These are phyloP conservation scores for Lasiodiplodia sp. DNA, from an alignment of 2,329 filamentous ascomycete genomes.

Conservation along the genomic window DNA sequence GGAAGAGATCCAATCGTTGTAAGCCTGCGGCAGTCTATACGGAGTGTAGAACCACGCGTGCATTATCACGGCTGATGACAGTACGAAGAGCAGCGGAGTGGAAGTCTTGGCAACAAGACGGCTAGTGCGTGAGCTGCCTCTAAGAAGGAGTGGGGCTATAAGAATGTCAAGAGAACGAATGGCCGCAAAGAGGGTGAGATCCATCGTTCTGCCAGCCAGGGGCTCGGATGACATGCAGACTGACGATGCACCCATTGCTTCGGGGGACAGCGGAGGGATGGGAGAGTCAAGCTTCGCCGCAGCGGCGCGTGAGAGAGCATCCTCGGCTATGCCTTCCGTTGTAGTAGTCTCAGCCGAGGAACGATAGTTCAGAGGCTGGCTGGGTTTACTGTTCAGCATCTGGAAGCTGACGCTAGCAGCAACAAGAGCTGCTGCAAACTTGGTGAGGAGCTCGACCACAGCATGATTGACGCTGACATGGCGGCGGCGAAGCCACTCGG, in stretches of 20 bases:
- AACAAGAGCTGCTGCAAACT: slow-evolving; percentile 54
- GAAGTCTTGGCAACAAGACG: slow-evolving; percentile 57
- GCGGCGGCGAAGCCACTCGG: slow-evolving; percentile 11
- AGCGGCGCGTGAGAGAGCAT: slow-evolving; percentile 8
- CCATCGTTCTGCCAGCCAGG: slow-evolving; percentile 76
- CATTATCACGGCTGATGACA: slow-evolving; percentile 80
- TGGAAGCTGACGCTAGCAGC: slow-evolving; percentile 59
- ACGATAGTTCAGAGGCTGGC: slow-evolving; percentile 12
- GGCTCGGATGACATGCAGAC: slow-evolving; percentile 25
- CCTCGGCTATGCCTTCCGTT: not conserved
- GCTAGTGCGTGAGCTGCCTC: slow-evolving; percentile 48
- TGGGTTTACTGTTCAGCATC: slow-evolving; percentile 54
- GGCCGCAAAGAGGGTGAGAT: slow-evolving; percentile 80
- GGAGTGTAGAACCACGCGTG: slow-evolving; percentile 87
- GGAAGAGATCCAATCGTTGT: slow-evolving; percentile 82
- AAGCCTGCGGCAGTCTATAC: slow-evolving; percentile 72
- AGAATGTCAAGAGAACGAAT: slow-evolving; percentile 76
- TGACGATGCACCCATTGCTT: slow-evolving; percentile 35
- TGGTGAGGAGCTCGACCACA: not conserved
- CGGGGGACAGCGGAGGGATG: slow-evolving; percentile 18
- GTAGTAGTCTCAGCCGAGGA: not conserved
- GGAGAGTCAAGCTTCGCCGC: slow-evolving; percentile 4
- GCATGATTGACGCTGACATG: not conserved
- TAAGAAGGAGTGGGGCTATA: slow-evolving; percentile 53
- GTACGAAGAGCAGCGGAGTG: slow-evolving; percentile 70